Evolutionary conservation across 2,329 filamentous ascomycete species (phyloP), one percentile per base, ranked within the genome.

Genomic region (Cercospora sp.): DNA sequence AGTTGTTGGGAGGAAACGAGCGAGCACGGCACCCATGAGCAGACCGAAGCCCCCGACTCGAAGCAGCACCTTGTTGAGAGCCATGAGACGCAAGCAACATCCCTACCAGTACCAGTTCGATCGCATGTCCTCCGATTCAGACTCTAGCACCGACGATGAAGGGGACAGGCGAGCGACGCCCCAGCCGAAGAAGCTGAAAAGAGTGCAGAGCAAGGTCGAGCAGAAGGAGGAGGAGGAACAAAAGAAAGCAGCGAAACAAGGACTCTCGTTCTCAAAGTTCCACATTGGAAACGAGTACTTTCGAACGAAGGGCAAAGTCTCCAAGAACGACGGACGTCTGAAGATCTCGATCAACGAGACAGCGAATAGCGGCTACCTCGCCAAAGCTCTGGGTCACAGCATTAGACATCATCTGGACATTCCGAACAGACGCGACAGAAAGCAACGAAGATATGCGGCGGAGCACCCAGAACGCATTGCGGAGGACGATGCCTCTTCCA

Each of bases 311-410:
- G 90, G 89, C 26, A 87, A 83, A 69, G 85, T 92, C 1, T 88
- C 85, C 2, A 90, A 87, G 77, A 84, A 81, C 58, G 91, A 93
- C 76, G 91, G 91, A 0, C 85, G 91, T 23, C 79, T 94, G 60
- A 88, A 87, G 69, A 91, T 94, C 69, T 90, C 88, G 4, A 84
- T 93, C 74, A 89, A 90, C 63, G 90, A 93, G 75, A 89, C 87
- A 1, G 85, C 85, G 65, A 88, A 90, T 71, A 89, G 83, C 1
- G 91, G 91, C 10, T 92, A 92, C 72, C 82, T 93, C 28, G 90
- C 90, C 53, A 92, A 93, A 75, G 89, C 90, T 3, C 81, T 94
- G 0, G 90, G 90, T 3, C 84, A 86, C 1, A 87, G 87, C 3
- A 83, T 91, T 55, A 82, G 85, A 64, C 87, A 87, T 71, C 84